Conservation (phyloP, 1,139 yeast genomes). For the Taphrina pruni region DNA sequence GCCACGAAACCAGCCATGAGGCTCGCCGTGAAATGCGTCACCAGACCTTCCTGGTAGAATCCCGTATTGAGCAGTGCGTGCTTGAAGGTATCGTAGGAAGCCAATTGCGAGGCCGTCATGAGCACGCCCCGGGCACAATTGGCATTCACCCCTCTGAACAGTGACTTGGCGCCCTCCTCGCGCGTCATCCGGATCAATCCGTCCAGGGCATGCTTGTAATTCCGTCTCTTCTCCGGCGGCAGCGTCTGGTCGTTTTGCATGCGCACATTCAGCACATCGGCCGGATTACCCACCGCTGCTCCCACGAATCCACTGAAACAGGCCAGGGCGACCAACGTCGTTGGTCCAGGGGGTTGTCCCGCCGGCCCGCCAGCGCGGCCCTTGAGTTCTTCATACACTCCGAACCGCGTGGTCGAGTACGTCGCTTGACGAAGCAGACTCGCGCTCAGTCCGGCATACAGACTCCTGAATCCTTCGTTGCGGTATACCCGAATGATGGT, state of each 20-base stretch:
- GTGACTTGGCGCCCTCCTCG: conserved; percentile 66
- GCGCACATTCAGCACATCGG: conserved; percentile 82
- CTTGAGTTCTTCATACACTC: conserved; percentile 77
- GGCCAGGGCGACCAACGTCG: conserved; percentile 70
- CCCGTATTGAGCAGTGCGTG: conserved; percentile 60
- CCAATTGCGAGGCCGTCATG: conserved; percentile 92
- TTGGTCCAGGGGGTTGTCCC: conserved; percentile 58
- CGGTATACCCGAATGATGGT: conserved; percentile 67
- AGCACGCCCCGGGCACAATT: conserved; percentile 79
- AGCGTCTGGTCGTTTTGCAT: conserved; percentile 87
- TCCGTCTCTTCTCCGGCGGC: conserved; percentile 69
- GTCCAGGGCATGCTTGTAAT: conserved; percentile 78
- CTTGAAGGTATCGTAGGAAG: conserved; percentile 81
- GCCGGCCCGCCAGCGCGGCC: conserved; percentile 52
- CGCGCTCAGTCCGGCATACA: conserved; percentile 82
- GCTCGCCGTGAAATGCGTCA: conserved; percentile 79
- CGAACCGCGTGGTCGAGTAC: conserved; percentile 83
- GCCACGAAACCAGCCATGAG: conserved; percentile 83
- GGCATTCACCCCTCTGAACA: conserved; percentile 78
- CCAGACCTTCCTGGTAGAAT: conserved; percentile 62
- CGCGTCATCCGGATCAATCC: conserved; percentile 67
- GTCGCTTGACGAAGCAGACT: conserved; percentile 85
- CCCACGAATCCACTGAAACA: conserved; percentile 85
- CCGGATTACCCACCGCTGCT: conserved; percentile 84
- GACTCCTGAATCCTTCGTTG: conserved; percentile 66